Evolutionary conservation across 2,329 filamentous ascomycete species (phyloP).

Genomic region (Microsporum audouinii): DNA sequence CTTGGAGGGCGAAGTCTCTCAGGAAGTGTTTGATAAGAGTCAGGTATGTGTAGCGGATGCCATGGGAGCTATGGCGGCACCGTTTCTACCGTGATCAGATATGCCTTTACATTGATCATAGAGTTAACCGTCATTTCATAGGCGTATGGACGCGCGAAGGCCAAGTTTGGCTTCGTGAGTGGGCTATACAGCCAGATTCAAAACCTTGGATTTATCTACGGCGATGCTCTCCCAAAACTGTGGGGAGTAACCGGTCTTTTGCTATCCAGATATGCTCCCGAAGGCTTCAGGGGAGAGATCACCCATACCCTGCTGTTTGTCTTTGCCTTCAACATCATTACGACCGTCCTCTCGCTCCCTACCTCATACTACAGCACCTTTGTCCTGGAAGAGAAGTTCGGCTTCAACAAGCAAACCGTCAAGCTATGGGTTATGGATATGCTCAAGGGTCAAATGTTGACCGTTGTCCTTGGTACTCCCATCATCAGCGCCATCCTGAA

Average conservation of each 20-base stretch:
- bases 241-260: constrained; percentile 72
- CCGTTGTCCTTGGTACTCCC: constrained; percentile 68
- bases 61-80: background rate
- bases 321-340: constrained; percentile 71
- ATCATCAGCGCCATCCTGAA: constrained; percentile 84
- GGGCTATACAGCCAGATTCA: constrained; percentile 77
- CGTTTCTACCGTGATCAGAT: background rate
- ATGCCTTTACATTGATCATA: background rate
- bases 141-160: constrained; percentile 92
- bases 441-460: constrained; percentile 78
- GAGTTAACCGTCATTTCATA: constrained; percentile 20
- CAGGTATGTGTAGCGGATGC: constrained; percentile 43
- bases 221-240: constrained; percentile 78
- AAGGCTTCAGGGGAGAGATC: constrained; percentile 74
- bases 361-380: constrained; percentile 86
- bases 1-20: constrained; percentile 73
- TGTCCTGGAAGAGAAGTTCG: constrained; percentile 89
- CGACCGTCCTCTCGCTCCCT: constrained; percentile 68
- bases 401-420: constrained; percentile 96
- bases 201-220: constrained; percentile 80
- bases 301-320: constrained; percentile 87
- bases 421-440: constrained; percentile 81
- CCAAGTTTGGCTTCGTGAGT: constrained; percentile 71
- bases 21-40: constrained; percentile 87
- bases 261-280: constrained; percentile 62